Conservation (phyloP, 306 rosid genomes). For the Vicia villosa region DNA sequence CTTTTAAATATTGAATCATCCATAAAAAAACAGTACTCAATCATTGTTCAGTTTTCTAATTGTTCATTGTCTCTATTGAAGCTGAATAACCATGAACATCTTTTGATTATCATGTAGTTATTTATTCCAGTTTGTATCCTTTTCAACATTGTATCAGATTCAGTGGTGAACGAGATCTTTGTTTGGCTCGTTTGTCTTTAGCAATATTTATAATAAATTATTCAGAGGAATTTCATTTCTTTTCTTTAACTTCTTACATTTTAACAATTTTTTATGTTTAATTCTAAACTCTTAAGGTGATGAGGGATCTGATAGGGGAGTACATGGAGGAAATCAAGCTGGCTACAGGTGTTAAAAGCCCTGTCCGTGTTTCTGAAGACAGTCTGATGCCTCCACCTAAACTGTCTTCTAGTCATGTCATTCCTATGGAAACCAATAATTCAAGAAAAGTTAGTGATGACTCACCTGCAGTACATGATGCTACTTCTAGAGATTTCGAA, state of each 20-base stretch:
- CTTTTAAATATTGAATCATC: not conserved
- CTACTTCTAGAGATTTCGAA: slow-evolving; percentile 36
- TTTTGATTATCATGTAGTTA: too few relatives aligned
- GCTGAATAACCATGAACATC: slow-evolving; percentile 19
- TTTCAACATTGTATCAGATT: not conserved
- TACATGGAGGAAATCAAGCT: slow-evolving; percentile 80
- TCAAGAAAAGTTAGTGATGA: slow-evolving; percentile 40
- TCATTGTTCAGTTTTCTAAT: not conserved
- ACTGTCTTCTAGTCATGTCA: slow-evolving; percentile 42
- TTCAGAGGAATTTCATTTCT: not conserved
- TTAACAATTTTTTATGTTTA: slow-evolving; percentile 6
- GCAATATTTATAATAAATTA: not conserved
- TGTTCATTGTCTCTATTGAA: not conserved
- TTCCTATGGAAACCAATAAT: slow-evolving; percentile 37
- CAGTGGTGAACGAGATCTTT: not conserved
- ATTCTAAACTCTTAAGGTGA: slow-evolving; percentile 56
- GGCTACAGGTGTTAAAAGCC: slow-evolving; percentile 72
- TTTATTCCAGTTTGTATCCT: not conserved
- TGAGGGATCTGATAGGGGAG: slow-evolving; percentile 77
- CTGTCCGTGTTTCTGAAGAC: slow-evolving; percentile 51
- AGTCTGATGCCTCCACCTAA: slow-evolving; percentile 41
- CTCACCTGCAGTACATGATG: slow-evolving; percentile 43
- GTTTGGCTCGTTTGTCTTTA: slow-evolving; percentile 12
- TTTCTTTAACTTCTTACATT: not conserved
- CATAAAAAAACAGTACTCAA: not conserved